These are phyloP conservation scores for Casaregolazyma suthepensis DNA, from an alignment of 1,139 yeast species.

Conservation along the genomic window DNA sequence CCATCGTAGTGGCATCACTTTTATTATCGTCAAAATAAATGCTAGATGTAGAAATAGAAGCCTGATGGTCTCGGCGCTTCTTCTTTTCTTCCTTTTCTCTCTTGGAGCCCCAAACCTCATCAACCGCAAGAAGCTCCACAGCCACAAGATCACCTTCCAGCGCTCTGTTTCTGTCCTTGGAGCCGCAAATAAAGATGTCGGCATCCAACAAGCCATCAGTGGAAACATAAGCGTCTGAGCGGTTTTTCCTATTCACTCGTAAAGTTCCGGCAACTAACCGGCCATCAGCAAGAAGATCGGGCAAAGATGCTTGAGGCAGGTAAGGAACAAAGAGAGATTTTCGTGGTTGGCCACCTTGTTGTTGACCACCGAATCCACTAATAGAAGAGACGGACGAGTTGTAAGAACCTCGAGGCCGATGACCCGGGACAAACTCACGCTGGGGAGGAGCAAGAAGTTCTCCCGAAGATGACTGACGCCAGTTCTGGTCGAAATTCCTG, in stretches of 20 bases:
- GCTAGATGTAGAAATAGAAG: constrained; percentile 36
- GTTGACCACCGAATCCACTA: constrained; percentile 25
- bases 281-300: constrained; percentile 84
- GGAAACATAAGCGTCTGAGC: constrained; percentile 96
- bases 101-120: constrained; percentile 96
- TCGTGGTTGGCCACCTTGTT: constrained; percentile 40
- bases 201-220: constrained; percentile 95
- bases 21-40: constrained; percentile 28
- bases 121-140: constrained; percentile 85
- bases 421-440: constrained; percentile 70
- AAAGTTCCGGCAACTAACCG: constrained; percentile 86
- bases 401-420: constrained; percentile 66
- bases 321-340: constrained; percentile 94
- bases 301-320: constrained; percentile 86
- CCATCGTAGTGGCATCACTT: constrained; percentile 30
- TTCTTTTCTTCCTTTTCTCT: constrained; percentile 96
- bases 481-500: constrained; percentile 47
- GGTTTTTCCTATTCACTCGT: constrained; percentile 89
- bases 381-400: constrained; percentile 63
- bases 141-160: constrained; percentile 96
- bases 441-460: constrained; percentile 31
- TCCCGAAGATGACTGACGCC: constrained; percentile 27
- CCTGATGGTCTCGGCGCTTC: constrained; percentile 67
- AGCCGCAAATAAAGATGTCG: constrained; percentile 94
- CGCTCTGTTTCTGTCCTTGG: constrained; percentile 97